Evolutionary conservation across 768 basidiomycete genomes (phyloP).

Genomic region (Pisolithus sp.): DNA sequence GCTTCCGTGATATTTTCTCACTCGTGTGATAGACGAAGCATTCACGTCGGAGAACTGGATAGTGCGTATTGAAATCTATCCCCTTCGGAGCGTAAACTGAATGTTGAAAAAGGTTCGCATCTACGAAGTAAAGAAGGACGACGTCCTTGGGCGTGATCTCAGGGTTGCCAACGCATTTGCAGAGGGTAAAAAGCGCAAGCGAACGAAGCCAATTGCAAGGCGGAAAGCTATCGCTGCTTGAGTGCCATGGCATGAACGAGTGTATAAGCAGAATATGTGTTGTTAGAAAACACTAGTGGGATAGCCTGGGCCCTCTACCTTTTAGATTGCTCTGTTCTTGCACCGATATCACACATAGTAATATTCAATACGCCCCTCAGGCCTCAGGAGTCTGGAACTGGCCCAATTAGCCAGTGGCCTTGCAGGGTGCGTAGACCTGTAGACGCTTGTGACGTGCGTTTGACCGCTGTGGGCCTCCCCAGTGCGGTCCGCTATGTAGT

Average conservation of each 20-base stretch:
- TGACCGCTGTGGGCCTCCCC: no score
- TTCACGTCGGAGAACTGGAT: conserved; percentile 99
- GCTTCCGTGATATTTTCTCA: conserved; percentile 2
- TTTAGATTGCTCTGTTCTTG: no score
- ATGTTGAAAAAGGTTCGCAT: conserved; percentile 62
- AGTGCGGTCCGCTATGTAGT: background rate
- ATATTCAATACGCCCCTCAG: no score
- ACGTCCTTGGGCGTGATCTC: conserved; percentile 81
- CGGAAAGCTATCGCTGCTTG: conserved; percentile 37
- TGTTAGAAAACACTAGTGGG: background rate
- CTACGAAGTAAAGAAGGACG: conserved; percentile 92
- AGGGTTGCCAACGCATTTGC: conserved; percentile 83
- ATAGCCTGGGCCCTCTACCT: background rate
- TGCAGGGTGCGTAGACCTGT: no score
- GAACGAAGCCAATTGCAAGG: conserved; percentile 59
- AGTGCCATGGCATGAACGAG: conserved; percentile 9
- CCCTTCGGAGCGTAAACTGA: conserved; percentile 1
- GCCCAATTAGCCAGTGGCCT: no score
- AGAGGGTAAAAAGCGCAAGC: conserved; percentile 86
- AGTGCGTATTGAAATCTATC: conserved; percentile 39
- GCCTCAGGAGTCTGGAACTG: no score
- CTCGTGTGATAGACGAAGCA: conserved; percentile 69
- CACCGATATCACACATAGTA: no score
- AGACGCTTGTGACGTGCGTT: no score
- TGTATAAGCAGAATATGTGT: background rate